Conservation (phyloP, 768 basidiomycete species). For the Boletus eberwhitei region DNA sequence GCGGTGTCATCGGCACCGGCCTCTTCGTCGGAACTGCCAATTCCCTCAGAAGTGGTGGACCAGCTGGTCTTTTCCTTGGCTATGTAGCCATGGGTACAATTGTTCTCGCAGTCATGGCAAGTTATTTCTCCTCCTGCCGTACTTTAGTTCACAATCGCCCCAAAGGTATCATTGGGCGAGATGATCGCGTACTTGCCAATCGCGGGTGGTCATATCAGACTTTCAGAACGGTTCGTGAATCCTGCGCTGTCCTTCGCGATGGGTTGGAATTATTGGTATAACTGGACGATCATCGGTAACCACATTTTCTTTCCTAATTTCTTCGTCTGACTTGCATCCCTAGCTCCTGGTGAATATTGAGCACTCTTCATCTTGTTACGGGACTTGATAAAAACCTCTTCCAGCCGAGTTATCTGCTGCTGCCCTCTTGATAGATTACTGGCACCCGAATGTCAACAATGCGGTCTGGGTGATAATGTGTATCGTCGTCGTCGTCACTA, state of each 20-base stretch:
- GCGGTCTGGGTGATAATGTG: constrained; percentile 81
- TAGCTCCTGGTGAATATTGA: constrained; percentile 25
- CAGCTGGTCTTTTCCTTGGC: constrained; percentile 71
- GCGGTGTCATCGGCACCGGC: constrained; percentile 57
- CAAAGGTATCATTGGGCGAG: constrained; percentile 56
- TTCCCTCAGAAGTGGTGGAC: constrained; percentile 56
- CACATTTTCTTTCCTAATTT: neutral
- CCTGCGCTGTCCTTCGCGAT: constrained; percentile 60
- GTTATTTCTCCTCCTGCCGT: constrained; percentile 1
- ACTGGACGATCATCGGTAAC: constrained; percentile 27
- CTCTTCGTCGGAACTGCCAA: constrained; percentile 66
- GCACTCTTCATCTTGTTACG: neutral
- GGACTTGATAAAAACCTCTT: constrained; percentile 3
- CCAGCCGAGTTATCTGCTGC: constrained; percentile 40
- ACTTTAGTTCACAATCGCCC: neutral
- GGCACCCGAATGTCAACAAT: constrained; percentile 55
- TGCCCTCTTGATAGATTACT: constrained; percentile 73
- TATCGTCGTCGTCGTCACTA: constrained; percentile 68
- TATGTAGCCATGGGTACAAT: constrained; percentile 64
- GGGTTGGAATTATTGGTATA: constrained; percentile 58
- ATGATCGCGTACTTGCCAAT: constrained; percentile 74
- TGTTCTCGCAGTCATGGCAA: constrained; percentile 70
- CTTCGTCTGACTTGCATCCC: neutral
- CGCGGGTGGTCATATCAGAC: constrained; percentile 75
- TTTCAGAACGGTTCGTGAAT: constrained; percentile 81